These are phyloP conservation scores for Pseudopyrenochaeta lycopersici DNA, from an alignment of 2,329 filamentous ascomycete genomes.

Conservation along the genomic window DNA sequence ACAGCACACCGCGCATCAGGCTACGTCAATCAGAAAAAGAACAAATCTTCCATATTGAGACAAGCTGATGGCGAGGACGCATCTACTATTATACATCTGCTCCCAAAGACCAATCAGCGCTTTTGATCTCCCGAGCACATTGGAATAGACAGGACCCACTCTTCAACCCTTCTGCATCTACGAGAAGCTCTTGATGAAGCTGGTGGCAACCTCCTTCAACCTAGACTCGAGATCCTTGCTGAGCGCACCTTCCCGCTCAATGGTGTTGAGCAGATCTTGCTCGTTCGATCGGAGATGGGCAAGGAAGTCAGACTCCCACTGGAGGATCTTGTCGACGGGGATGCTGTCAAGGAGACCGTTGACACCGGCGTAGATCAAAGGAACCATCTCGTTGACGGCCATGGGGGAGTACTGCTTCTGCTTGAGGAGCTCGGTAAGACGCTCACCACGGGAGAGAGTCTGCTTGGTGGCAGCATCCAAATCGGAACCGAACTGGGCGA, in stretches of 20 bases:
- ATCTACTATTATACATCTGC: slow-evolving; percentile 54
- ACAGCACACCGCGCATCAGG: slow-evolving; percentile 12
- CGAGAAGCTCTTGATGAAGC: slow-evolving; percentile 94
- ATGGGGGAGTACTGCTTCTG: slow-evolving; percentile 99
- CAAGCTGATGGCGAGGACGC: slow-evolving; percentile 50
- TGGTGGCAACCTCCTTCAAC: slow-evolving; percentile 77
- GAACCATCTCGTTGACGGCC: slow-evolving; percentile 99
- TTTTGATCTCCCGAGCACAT: slow-evolving; percentile 46
- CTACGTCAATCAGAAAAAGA: slow-evolving; percentile 31
- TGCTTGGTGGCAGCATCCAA: slow-evolving; percentile 99
- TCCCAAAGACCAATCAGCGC: slow-evolving; percentile 50
- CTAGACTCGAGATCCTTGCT: slow-evolving; percentile 92
- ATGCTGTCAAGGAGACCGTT: slow-evolving; percentile 92
- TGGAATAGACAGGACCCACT: slow-evolving; percentile 50
- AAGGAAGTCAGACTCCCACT: slow-evolving; percentile 96
- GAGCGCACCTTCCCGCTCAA: slow-evolving; percentile 94
- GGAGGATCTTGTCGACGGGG: slow-evolving; percentile 88
- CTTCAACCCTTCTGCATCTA: slow-evolving; percentile 47
- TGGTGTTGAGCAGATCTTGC: slow-evolving; percentile 80
- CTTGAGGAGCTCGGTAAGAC: slow-evolving; percentile 98
- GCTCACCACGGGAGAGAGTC: slow-evolving; percentile 97
- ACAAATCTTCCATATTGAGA: slow-evolving; percentile 50
- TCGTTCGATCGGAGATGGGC: slow-evolving; percentile 92
- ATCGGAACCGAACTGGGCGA: slow-evolving; percentile 99
- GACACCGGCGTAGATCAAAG: slow-evolving; percentile 98